Conservation (phyloP, 176 grass and related monocot species). For the Hordeum vulgare region DNA sequence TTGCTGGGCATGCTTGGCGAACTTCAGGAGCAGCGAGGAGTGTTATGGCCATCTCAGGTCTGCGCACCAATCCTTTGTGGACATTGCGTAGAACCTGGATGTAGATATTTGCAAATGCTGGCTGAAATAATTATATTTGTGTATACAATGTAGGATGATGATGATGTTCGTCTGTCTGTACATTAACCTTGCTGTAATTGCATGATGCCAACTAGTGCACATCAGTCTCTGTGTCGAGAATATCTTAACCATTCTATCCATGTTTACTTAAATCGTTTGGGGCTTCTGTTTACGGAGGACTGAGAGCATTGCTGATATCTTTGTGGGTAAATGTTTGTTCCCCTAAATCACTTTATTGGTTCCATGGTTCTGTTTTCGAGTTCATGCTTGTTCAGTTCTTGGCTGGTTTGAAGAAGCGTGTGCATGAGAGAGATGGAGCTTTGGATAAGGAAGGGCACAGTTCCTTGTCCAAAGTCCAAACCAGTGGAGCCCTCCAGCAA, state of each 20-base stretch:
- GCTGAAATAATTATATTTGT: background rate
- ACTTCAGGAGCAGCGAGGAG: constrained; percentile 49
- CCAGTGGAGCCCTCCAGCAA: too few relatives aligned
- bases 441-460: too few relatives aligned
- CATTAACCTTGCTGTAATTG: background rate
- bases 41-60: constrained; percentile 67
- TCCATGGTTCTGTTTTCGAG: background rate
- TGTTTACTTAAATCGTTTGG: background rate
- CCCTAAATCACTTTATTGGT: background rate
- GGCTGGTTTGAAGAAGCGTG: background rate
- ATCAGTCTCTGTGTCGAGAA: background rate
- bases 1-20: constrained; percentile 69
- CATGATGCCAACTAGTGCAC: background rate
- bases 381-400: background rate
- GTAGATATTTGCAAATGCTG: constrained; percentile 35
- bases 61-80: constrained; percentile 34
- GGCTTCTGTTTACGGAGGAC: background rate
- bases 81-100: constrained; percentile 14
- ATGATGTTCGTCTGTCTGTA: background rate
- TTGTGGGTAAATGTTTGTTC: background rate
- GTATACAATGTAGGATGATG: background rate
- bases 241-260: background rate
- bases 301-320: background rate
- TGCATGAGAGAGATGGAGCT: too few relatives aligned
- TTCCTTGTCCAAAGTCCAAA: too few relatives aligned